Evolutionary conservation across 2,329 filamentous ascomycete genomes (phyloP).

Genomic region (Trichoderma breve): DNA sequence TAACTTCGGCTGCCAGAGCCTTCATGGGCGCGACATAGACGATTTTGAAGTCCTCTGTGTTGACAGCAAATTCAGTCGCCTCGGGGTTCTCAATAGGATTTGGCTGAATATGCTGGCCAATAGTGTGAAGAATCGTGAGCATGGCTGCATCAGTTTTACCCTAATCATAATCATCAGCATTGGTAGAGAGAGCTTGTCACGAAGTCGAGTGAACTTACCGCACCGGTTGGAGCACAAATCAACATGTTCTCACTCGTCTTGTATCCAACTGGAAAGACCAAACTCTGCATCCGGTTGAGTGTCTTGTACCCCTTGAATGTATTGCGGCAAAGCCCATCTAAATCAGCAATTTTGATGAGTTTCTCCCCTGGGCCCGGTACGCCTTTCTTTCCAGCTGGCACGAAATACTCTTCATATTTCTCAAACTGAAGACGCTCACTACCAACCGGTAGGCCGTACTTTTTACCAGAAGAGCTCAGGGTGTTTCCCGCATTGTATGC

Average conservation of each 20-base stretch:
- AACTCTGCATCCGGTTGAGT: slow-evolving; percentile 96
- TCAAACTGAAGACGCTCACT: slow-evolving; percentile 67
- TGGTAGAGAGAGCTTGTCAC: neutral
- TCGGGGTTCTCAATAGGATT: slow-evolving; percentile 72
- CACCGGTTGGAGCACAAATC: slow-evolving; percentile 95
- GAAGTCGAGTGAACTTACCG: slow-evolving; percentile 47
- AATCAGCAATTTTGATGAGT: slow-evolving; percentile 72
- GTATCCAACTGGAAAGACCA: slow-evolving; percentile 94
- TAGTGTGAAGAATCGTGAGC: slow-evolving; percentile 88
- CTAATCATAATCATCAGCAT: slow-evolving; percentile 30
- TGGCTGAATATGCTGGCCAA: slow-evolving; percentile 80
- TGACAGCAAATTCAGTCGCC: slow-evolving; percentile 77
- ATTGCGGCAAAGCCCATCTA: slow-evolving; percentile 85
- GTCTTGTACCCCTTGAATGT: slow-evolving; percentile 94
- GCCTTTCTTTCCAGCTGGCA: slow-evolving; percentile 80
- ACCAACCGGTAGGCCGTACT: slow-evolving; percentile 77
- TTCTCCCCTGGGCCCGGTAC: slow-evolving; percentile 69
- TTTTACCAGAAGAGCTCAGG: slow-evolving; percentile 73
- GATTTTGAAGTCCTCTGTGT: slow-evolving; percentile 89
- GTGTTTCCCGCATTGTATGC: slow-evolving; percentile 81
- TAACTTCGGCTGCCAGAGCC: slow-evolving; percentile 92
- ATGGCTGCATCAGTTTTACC: slow-evolving; percentile 99
- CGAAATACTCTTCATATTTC: slow-evolving; percentile 84
- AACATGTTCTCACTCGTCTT: slow-evolving; percentile 98
- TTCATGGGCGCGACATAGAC: slow-evolving; percentile 99